Base-by-base conservation (phyloP, 371 early-diverging fungal genomes). In the Homolaphlyctis polyrhiza region DNA sequence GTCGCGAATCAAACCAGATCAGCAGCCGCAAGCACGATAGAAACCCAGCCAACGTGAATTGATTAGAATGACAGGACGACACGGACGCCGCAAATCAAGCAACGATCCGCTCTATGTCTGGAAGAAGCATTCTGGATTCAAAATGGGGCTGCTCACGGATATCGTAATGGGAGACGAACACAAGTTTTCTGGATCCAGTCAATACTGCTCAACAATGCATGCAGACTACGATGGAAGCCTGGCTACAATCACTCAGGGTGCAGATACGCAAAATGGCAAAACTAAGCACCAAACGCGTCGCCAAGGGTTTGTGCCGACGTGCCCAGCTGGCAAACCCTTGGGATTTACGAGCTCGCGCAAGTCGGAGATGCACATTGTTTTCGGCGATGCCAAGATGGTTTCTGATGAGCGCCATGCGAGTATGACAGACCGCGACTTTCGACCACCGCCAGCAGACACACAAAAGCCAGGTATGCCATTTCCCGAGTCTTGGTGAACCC, bases 141-240 rank as follows among this genome's bases (percentile, higher is more conserved):
- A 71, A 62, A 67, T 68, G 35, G 65, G 71, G 11, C 62, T 68
- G 13, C 45, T 57, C 18, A 70, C 73, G 28, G 78, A 73, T 58
- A 78, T 78, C 62, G 69, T 73, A 13, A 49, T 74, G 45, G 78
- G 75, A 16, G 72, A 75, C 58, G 36, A 49, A 35, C 28, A 28
- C n/a, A 51, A 62, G 33, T 73, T 63, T 59, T 27, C 29, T 1
- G 55, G 57, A 0, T 23, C 51, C 21, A 34, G 45, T 11, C 67
- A 75, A 50, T 71, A 59, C 45, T 18, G 36, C 2, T 60, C 78
- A 0, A 75, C 78, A 1, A 71, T 73, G 70, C 52, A 60, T n/a
- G 29, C 62, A 1, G 68, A 75, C 52, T 78, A 65, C 28, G 3
- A 4, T 2, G 55, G 21, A 3, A n/a, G n/a, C n/a, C n/a, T n/a